A percentile compares a stretch with the other conserved stretches of the same genome.
Evolutionary conservation across 148 eudicot genomes (phyloP).

Genomic region (Rhododendron ferrugineum): DNA sequence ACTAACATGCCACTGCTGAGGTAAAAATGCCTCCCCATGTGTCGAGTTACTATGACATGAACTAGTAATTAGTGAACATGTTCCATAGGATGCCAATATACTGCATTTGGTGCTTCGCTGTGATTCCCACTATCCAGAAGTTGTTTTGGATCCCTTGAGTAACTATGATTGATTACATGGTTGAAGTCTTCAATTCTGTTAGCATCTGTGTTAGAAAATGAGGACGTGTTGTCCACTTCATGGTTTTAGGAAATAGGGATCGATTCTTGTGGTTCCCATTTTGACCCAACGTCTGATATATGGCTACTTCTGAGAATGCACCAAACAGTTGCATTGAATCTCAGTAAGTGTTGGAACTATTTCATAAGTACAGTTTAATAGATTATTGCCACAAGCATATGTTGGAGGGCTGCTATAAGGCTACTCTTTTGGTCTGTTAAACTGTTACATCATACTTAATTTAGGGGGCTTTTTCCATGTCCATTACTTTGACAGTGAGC

Average conservation of each 20-base stretch:
- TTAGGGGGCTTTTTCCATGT: background rate
- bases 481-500: background rate
- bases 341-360: background rate
- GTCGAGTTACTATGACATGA: slow-evolving; percentile 10
- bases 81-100: background rate
- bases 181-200: background rate
- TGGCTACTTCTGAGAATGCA: slow-evolving; percentile 1
- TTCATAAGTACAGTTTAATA: background rate
- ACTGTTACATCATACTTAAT: background rate
- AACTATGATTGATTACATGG: background rate
- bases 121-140: background rate
- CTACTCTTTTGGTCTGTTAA: background rate
- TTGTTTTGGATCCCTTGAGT: background rate
- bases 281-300: background rate
- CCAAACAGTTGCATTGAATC: background rate
- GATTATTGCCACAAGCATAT: background rate
- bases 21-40: slow-evolving; percentile 15
- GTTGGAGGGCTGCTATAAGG: background rate
- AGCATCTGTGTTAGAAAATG: background rate
- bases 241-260: background rate
- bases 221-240: background rate
- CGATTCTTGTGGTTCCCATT: background rate
- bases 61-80: background rate
- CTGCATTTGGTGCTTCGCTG: background rate
- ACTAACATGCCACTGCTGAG: slow-evolving; percentile 5